phyloP scores from a whole-genome alignment of 768 basidiomycete genomes.

The Leccinum rimulosum region DNA sequence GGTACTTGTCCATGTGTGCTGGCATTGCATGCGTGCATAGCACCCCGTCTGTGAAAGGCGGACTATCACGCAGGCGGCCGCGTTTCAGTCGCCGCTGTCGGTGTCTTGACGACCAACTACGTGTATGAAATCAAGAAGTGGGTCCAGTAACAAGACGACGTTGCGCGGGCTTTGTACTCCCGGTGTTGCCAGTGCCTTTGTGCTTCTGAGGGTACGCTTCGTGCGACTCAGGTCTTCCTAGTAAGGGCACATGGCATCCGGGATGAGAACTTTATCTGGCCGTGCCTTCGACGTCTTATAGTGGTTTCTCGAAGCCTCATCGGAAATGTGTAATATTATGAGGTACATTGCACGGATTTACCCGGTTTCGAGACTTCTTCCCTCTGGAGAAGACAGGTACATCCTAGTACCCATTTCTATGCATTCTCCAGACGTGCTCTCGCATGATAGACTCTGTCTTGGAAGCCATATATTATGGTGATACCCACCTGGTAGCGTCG shows the following conservation, averaged over 20 bases:
- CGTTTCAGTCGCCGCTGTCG: not conserved
- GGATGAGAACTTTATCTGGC: not conserved
- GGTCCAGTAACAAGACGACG: not conserved
- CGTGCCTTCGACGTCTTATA: not conserved
- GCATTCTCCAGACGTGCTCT: not conserved
- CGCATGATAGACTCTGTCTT: no score
- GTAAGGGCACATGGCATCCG: not conserved
- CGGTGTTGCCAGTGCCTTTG: not conserved
- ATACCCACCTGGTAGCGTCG: no score
- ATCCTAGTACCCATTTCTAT: not conserved
- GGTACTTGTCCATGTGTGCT: not conserved
- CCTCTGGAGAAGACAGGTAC: not conserved
- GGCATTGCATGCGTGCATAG: not conserved
- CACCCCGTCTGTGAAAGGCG: not conserved
- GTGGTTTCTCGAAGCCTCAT: not conserved
- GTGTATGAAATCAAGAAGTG: conserved; percentile 9
- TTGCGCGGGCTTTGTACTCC: not conserved
- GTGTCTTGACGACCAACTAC: conserved; percentile 3
- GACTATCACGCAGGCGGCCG: not conserved
- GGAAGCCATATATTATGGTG: not conserved
- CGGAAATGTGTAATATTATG: not conserved
- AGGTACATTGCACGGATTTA: not conserved
- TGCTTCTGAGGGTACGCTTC: not conserved
- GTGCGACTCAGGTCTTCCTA: not conserved
- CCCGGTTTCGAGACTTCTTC: not conserved